Conservation (phyloP, 176 grass and related monocot species). For the Carex kokanica region DNA sequence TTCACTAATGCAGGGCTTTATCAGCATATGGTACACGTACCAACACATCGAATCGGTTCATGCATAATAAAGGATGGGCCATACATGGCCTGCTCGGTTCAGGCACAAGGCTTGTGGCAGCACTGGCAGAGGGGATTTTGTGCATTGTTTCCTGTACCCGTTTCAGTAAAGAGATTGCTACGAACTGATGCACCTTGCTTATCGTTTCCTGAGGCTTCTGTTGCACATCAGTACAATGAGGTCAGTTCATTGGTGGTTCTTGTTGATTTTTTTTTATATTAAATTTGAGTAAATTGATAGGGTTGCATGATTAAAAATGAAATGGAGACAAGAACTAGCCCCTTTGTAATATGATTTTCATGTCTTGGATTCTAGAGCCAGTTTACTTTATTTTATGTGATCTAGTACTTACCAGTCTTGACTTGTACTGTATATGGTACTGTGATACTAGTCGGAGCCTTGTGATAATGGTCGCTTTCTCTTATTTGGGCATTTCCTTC, state of each 20-base stretch:
- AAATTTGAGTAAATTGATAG: not conserved
- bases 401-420: not conserved
- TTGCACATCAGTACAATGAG: slow-evolving; percentile 58
- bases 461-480: not conserved
- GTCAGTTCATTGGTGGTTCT: slow-evolving; percentile 17
- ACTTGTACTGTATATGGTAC: not conserved
- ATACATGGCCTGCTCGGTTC: slow-evolving; percentile 60
- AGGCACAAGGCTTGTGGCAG: slow-evolving; percentile 73
- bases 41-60: slow-evolving; percentile 66
- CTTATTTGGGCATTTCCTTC: not conserved
- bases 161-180: slow-evolving; percentile 84
- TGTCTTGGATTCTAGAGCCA: not conserved
- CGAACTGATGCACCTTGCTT: slow-evolving; percentile 63
- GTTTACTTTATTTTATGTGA: not conserved
- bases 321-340: not conserved
- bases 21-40: slow-evolving; percentile 57
- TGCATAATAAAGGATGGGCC: slow-evolving; percentile 81
- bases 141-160: slow-evolving; percentile 83
- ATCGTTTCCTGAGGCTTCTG: slow-evolving; percentile 49
- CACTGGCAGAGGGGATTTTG: slow-evolving; percentile 97
- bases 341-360: not conserved
- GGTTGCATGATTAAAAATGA: not conserved
- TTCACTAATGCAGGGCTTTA: slow-evolving; percentile 34
- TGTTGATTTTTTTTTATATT: not conserved
- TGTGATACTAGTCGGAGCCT: not conserved